These are phyloP conservation scores for Neurospora sp. DNA, from an alignment of 495 filamentous ascomycete species.

Conservation along the genomic window DNA sequence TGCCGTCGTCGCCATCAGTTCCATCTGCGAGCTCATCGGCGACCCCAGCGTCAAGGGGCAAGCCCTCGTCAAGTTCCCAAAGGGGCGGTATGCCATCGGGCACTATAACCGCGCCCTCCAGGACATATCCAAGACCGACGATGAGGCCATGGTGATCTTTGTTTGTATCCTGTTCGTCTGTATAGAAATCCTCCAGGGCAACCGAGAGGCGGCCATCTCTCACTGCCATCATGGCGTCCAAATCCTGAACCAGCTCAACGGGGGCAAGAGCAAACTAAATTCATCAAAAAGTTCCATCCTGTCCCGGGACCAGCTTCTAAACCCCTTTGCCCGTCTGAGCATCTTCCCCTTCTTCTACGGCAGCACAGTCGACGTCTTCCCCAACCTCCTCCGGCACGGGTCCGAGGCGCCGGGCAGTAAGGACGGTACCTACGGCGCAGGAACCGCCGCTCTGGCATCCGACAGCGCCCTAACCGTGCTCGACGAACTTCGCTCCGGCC, in stretches of 20 bases:
- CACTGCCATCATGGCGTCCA: constrained; percentile 31
- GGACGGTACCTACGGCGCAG: constrained; percentile 2
- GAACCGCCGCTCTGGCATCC: not conserved
- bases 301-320: constrained; percentile 21
- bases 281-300: constrained; percentile 9
- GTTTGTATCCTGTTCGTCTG: constrained; percentile 48
- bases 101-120: constrained; percentile 28
- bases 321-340: constrained; percentile 26
- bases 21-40: constrained; percentile 22
- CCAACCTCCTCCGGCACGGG: constrained; percentile 5
- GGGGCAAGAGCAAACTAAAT: not conserved
- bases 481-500: constrained; percentile 11
- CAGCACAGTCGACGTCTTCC: constrained; percentile 12
- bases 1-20: constrained; percentile 38
- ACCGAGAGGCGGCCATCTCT: constrained; percentile 29
- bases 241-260: constrained; percentile 17
- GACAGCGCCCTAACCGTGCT: constrained; percentile 13
- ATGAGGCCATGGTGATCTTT: constrained; percentile 32
- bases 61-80: constrained; percentile 6
- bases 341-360: constrained; percentile 28
- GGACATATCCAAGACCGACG: constrained; percentile 17
- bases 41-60: constrained; percentile 6
- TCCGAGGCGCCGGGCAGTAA: not conserved
- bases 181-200: constrained; percentile 41
- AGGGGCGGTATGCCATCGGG: constrained; percentile 16